Evolutionary conservation across 306 rosid genomes (phyloP).

Genomic region (Rosa persica): DNA sequence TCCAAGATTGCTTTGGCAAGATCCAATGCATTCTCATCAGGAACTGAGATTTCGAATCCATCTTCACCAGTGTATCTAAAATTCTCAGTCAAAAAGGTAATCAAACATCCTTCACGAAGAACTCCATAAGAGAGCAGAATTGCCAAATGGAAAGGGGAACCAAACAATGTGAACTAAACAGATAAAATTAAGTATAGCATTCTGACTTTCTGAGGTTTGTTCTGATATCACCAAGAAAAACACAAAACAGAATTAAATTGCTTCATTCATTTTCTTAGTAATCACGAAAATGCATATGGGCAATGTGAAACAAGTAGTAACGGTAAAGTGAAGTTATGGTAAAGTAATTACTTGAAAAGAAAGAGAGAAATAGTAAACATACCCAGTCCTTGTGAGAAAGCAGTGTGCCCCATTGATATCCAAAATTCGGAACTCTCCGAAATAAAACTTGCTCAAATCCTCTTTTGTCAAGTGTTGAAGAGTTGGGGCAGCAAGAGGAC

Average conservation of each 20-base stretch:
- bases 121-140: not conserved
- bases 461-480: conserved; percentile 89
- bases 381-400: conserved; percentile 96
- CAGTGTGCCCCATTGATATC: conserved; percentile 76
- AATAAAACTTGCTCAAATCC: conserved; percentile 82
- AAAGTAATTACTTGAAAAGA: conserved; percentile 1
- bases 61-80: conserved; percentile 98
- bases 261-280: not conserved
- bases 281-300: not conserved
- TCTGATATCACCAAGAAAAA: conserved; percentile 12
- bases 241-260: not conserved
- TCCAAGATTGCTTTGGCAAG: conserved; percentile 95
- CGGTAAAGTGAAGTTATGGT: too few species aligned
- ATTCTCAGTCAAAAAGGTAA: conserved; percentile 16
- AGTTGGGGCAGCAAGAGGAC: conserved; percentile 90
- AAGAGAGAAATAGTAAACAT: conserved; percentile 29
- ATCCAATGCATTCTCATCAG: conserved; percentile 77
- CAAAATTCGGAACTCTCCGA: conserved; percentile 75
- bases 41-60: conserved; percentile 98
- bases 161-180: conserved; percentile 1
- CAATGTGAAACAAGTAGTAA: not conserved
- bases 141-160: not conserved
- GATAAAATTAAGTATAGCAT: not conserved
- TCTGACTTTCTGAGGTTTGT: not conserved
- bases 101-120: conserved; percentile 7